Evolutionary conservation across 176 grass and related monocot genomes (phyloP).

Genomic region (Triticum urartu): DNA sequence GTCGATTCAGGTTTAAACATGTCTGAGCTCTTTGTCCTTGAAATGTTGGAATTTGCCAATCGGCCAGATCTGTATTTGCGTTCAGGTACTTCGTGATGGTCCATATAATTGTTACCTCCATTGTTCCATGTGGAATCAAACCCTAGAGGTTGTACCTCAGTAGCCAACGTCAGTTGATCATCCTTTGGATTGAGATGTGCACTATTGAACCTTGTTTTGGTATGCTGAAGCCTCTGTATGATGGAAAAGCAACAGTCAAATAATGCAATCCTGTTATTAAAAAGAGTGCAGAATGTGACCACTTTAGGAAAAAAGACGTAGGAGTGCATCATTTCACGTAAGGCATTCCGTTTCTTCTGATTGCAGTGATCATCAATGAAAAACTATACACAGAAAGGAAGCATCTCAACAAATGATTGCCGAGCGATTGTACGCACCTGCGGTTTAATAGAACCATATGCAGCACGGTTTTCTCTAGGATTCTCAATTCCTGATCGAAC

Average conservation of each 20-base stretch:
- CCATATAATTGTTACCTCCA: constrained; percentile 16
- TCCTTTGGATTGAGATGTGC: constrained; percentile 31
- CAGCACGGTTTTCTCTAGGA: constrained; percentile 22
- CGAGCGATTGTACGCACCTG: constrained; percentile 32
- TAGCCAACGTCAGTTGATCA: constrained; percentile 16
- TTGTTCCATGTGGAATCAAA: constrained; percentile 31
- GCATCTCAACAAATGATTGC: neutral
- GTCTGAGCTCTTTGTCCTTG: constrained; percentile 39
- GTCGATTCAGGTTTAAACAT: constrained; percentile 25
- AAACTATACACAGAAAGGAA: neutral
- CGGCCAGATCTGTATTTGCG: constrained; percentile 38
- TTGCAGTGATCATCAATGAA: neutral
- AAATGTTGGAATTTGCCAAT: constrained; percentile 37
- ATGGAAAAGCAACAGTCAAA: constrained; percentile 1
- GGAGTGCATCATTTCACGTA: neutral
- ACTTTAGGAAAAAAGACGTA: neutral
- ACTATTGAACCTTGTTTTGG: constrained; percentile 24
- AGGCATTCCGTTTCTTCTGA: neutral
- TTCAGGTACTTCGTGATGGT: constrained; percentile 17
- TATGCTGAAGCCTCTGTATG: constrained; percentile 36
- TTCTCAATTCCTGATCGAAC: constrained; percentile 38
- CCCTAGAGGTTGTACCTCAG: constrained; percentile 26
- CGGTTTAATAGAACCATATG: constrained; percentile 21
- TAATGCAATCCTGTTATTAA: neutral
- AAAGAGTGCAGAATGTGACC: neutral